Evolutionary conservation across 2,329 filamentous ascomycete genomes (phyloP).

Genomic region (Aspergillus puulaauensis): DNA sequence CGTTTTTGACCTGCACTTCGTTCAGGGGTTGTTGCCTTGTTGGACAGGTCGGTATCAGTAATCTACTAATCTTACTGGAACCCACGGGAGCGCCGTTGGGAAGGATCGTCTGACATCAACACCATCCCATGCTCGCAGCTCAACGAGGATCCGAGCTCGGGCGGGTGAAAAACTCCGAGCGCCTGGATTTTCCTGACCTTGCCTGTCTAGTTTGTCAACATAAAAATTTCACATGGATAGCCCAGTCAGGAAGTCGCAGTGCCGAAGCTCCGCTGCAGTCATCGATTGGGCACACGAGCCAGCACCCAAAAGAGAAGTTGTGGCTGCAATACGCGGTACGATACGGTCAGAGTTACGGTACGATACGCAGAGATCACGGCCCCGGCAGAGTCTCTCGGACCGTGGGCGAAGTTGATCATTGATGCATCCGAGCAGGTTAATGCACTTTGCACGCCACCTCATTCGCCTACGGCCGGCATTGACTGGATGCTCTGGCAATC

Average conservation of each 20-base stretch:
- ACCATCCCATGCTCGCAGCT: background rate
- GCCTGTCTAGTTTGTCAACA: background rate
- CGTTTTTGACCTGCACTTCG: background rate
- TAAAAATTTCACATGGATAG: background rate
- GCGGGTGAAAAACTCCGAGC: background rate
- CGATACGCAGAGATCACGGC: constrained; percentile 18
- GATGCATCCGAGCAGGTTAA: constrained; percentile 18
- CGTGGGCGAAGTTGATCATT: constrained; percentile 13
- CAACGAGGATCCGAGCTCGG: background rate
- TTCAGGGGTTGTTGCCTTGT: background rate
- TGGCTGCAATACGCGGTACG: background rate
- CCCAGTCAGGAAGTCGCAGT: background rate
- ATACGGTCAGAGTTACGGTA: constrained; percentile 3
- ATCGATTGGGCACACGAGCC: constrained; percentile 15
- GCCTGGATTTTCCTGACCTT: background rate
- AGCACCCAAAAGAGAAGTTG: constrained; percentile 1
- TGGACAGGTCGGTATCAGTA: background rate
- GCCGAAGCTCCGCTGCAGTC: too few species aligned
- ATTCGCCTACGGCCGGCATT: background rate
- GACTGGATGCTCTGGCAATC: background rate
- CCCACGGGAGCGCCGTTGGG: background rate
- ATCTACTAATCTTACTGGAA: background rate
- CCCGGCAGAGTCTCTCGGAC: constrained; percentile 13
- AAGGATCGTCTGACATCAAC: constrained; percentile 1
- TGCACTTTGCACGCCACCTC: background rate